Base-by-base conservation (phyloP, 1,284 basidiomycete genomes). In the Boletellus sp. region DNA sequence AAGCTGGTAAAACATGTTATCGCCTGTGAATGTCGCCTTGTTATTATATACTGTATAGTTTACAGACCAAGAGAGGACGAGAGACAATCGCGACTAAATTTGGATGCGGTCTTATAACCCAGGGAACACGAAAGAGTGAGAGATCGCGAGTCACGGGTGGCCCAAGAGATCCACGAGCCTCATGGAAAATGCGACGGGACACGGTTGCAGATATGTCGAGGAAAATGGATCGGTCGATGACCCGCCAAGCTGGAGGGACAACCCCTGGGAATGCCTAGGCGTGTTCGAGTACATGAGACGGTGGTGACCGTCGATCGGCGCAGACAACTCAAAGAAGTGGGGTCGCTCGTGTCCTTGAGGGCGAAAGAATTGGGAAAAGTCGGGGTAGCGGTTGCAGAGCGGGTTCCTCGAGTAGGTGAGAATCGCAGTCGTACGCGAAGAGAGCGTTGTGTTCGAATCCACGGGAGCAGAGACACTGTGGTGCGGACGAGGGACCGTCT, bases 361-460 rank as follows among this genome's bases (percentile, higher is more conserved):
- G 8, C 33, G 55, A 49, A 67, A 67, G 48, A 70, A 70, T 19
- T 65, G 64, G 41, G 65, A 69, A 40, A 67, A 67, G 48, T 67
- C 67, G 21, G 65, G 68, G 40, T 67, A 70, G 42, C 65, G 65
- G 42, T 67, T 57, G 47, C 32, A 59, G 11, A 67, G 64, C 5
- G 65, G 65, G 51, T 67, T 58, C 44, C 68, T 68, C n/a, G 68
- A 65, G 54, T 67, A 67, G 8, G 57, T 44, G 22, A 54, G 47
- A n/a, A 40, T 30, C 21, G 30, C 37, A 28, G 47, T 28, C 21
- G 51, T 24, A 19, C 30, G 48, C 10, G 40, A 26, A 38, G 15
- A 22, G 28, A n/a, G 15, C 36, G 49, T 16, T 26, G n/a, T 15
- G n/a, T 38, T 33, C 7, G 30, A 40, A 48, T 28, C n/a, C 26